Evolutionary conservation across 2,329 filamentous ascomycete genomes (phyloP).

Genomic region (Coniochaeta hoffmannii): DNA sequence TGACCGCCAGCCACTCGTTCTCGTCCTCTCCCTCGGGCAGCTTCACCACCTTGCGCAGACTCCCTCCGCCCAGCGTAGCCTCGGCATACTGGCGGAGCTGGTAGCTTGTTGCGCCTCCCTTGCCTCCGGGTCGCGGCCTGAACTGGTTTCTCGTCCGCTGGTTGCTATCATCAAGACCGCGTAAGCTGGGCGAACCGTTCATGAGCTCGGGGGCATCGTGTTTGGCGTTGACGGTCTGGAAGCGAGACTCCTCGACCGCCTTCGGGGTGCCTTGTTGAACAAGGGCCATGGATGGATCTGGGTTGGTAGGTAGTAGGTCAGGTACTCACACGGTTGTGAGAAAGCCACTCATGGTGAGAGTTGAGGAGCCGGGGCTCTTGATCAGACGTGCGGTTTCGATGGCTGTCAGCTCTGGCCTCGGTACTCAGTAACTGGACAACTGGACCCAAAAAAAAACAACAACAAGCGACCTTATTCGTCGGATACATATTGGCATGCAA

Average conservation of each 20-base stretch:
- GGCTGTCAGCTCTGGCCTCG: background rate
- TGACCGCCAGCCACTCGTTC: conserved; percentile 97
- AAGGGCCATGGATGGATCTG: conserved; percentile 14
- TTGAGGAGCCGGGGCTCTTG: background rate
- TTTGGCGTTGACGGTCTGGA: background rate
- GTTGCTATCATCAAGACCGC: conserved; percentile 47
- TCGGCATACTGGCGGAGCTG: conserved; percentile 97
- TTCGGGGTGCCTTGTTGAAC: background rate
- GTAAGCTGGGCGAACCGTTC: background rate
- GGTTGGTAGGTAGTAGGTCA: conserved; percentile 32
- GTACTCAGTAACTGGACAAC: background rate
- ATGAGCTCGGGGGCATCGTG: background rate
- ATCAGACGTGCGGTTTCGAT: background rate
- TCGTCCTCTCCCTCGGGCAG: conserved; percentile 94
- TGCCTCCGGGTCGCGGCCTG: conserved; percentile 75
- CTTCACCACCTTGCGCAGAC: conserved; percentile 91
- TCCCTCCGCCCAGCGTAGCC: conserved; percentile 90
- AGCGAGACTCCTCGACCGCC: background rate
- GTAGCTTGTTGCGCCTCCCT: conserved; percentile 70
- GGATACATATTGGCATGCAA: background rate
- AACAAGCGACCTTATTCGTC: background rate
- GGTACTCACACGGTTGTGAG: conserved; percentile 72
- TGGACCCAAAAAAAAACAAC: background rate
- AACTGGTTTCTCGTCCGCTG: conserved; percentile 86
- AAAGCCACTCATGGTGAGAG: conserved; percentile 62